phyloP scores from a whole-genome alignment of 768 basidiomycete species.

The Podaxis pistillaris region DNA sequence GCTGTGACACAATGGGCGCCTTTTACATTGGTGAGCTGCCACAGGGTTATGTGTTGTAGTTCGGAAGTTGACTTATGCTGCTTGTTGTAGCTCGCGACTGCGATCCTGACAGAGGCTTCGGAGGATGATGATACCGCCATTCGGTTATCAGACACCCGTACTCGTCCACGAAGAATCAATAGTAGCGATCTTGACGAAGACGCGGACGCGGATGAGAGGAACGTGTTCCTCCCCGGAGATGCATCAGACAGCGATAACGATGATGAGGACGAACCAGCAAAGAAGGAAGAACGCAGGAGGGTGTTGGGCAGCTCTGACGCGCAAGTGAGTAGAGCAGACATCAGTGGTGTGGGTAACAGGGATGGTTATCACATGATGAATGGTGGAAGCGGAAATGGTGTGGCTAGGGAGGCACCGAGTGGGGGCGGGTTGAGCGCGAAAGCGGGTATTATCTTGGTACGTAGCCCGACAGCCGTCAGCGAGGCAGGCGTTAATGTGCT shows the following conservation, averaged over 20 bases:
- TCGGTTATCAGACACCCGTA: constrained; percentile 43
- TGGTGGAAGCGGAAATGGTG: constrained; percentile 6
- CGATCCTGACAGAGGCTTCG: constrained; percentile 65
- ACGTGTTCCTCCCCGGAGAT: constrained; percentile 27
- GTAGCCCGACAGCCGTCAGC: constrained; percentile 24
- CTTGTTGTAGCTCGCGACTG: constrained; percentile 67
- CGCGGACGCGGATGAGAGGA: constrained; percentile 26
- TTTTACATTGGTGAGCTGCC: constrained; percentile 70
- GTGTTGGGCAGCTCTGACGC: constrained; percentile 45
- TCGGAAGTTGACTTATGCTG: neutral
- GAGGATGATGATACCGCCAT: constrained; percentile 37
- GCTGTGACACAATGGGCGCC: constrained; percentile 93
- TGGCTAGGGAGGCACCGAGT: constrained; percentile 12
- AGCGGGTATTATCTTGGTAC: constrained; percentile 83
- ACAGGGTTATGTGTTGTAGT: neutral
- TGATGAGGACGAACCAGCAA: constrained; percentile 23
- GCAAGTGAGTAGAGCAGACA: constrained; percentile 46
- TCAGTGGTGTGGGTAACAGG: constrained; percentile 24
- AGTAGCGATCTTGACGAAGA: constrained; percentile 9
- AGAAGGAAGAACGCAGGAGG: constrained; percentile 21
- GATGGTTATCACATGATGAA: constrained; percentile 29
- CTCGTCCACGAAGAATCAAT: constrained; percentile 23
- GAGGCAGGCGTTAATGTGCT: neutral
- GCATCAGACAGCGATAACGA: constrained; percentile 30
- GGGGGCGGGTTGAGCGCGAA: constrained; percentile 63